Percentiles rank a stretch among this genome's conserved stretches.
These are phyloP conservation scores for Cadophora sp. DNA, from an alignment of 2,329 filamentous ascomycete genomes.

Conservation along the genomic window DNA sequence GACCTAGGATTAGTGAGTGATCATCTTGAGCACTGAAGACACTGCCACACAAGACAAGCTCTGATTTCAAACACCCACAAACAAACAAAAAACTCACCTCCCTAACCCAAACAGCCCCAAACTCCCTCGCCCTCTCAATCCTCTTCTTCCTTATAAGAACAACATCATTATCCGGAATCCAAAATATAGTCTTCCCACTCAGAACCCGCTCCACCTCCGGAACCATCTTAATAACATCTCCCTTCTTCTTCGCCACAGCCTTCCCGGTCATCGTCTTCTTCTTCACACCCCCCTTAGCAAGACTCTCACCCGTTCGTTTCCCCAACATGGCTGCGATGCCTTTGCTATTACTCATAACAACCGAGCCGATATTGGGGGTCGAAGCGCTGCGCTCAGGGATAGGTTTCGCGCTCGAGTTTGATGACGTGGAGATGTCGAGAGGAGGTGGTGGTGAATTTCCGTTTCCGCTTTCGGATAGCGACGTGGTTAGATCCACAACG, in stretches of 20 bases:
- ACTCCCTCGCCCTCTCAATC: conserved; percentile 76
- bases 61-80: too few species aligned
- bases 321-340: conserved; percentile 40
- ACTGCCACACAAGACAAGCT: too few species aligned
- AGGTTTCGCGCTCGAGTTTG: conserved; percentile 12
- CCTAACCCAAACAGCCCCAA: conserved; percentile 75
- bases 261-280: conserved; percentile 50
- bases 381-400: conserved; percentile 33
- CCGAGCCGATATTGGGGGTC: conserved; percentile 36
- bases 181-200: conserved; percentile 69
- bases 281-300: neutral
- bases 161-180: conserved; percentile 82
- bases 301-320: conserved; percentile 29
- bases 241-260: conserved; percentile 52
- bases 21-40: too few species aligned
- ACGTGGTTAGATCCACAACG: neutral
- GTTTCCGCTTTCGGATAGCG: neutral
- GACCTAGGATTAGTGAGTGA: too few species aligned
- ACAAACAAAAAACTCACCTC: conserved; percentile 43
- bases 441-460: neutral
- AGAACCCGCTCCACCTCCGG: conserved; percentile 65
- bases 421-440: neutral
- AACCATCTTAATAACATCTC: conserved; percentile 50
- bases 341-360: conserved; percentile 39
- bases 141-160: conserved; percentile 70